Evolutionary conservation across 2,329 filamentous ascomycete species (phyloP), one percentile per base, ranked within the genome.

Genomic region (Gnomoniopsis smithogilvyi): DNA sequence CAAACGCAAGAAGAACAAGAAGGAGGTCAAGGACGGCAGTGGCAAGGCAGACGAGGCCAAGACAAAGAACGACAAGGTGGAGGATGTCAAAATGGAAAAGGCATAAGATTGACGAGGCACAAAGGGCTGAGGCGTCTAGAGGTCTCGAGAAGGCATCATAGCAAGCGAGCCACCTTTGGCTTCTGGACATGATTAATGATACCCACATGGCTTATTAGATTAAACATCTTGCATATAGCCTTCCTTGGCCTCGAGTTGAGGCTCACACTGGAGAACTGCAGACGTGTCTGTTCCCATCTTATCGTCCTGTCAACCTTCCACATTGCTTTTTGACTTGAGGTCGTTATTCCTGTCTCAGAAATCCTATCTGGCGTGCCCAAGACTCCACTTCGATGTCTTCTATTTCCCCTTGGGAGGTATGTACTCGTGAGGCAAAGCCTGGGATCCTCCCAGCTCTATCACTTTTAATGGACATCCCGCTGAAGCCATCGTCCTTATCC

Each of bases 1-100:
- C 21, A 51, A 36, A 19, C 48, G 49, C 24, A 60, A 61, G 43
- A 60, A 61, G 58, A 61, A 61, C 30, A 26, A 54, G 7, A 61
- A 61, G 43, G 19, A 48, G 10, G 58, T 55, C 54, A 38, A 38
- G 24, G 47, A 56, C 21, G 45, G 58, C n/a, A 47, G 46, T 12
- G 22, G 30, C 33, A 36, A 51, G 21, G 36, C 46, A 19, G 36
- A 36, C 34, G 34, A 54, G 30, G 26, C 43, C 24, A 43, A 49
- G 45, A 22, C 30, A 34, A 41, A 34, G 15, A 17, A 17, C 19
- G n/a, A 15, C 10, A 47, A 34, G 14, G 8, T 12, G 43, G 56
- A 50, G 38, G 22, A 51, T 30, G 56, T 43, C 22, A 47, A 59
- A 56, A 36, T 50, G 1, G 55, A 52, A 21, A 51, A 54, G 26